Evolutionary conservation across 495 filamentous ascomycete genomes (phyloP), one percentile per base, ranked within the genome.

Genomic region (Pyronema domesticum): DNA sequence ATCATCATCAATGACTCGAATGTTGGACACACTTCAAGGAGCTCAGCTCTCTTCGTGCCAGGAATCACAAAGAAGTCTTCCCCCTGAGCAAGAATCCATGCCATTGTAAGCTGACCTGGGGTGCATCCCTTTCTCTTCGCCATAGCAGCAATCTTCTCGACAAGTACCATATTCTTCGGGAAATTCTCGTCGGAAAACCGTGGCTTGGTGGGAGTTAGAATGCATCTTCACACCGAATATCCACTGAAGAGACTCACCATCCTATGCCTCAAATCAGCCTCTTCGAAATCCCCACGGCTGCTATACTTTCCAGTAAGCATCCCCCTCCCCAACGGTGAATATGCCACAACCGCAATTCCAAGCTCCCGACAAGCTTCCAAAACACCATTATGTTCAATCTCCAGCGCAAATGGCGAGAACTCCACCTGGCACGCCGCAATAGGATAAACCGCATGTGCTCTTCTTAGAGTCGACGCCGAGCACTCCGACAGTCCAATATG

Each of bases 381-480:
- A 4, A 83, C 60, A 8, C 68, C 59, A 1, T 70, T 70, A n/a
- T 71, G 59, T 63, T 83, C 78, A 48, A 82, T 77, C 6, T 79
- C 76, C 6, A 77, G 67, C 3, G 69, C 60, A 51, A 80, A 83
- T 0, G 76, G 73, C 0, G 69, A 75, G 62, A 80, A 83, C 67
- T 84, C 81, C 15, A 82, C 67, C 65, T 85, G 76, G 13, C 79
- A 70, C 3, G 76, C 78, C 14, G 71, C 58, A 23, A 85, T 75
- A 0, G 73, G 80, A 33, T 77, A 72, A 3, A 84, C 63, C 35
- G 75, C 76, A 60, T 72, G 65, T 0, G 81, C 82, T 17, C 73
- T 73, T 3, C 79, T 76, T 2, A 84, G 66, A 0, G 78, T 81
- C 0, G 69, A 64, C 0, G 76, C 67, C 18, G 71, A 73, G 44